Conservation (phyloP, 2,329 filamentous ascomycete genomes). For the Colletotrichum karsti region DNA sequence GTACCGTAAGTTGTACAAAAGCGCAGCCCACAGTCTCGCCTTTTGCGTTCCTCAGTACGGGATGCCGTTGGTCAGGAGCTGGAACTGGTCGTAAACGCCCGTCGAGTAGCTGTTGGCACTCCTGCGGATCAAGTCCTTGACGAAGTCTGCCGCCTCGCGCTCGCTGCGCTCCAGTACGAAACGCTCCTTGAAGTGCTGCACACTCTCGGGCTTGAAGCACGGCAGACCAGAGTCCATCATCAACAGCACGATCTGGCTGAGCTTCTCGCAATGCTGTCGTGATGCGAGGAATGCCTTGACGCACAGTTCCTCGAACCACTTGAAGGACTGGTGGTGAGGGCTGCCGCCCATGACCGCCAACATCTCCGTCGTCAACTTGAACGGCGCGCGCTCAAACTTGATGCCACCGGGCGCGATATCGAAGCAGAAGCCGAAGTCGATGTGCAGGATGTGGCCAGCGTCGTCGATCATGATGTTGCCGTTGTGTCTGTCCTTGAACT, state of each 20-base stretch:
- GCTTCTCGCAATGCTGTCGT: constrained; percentile 85
- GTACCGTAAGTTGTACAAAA: neutral
- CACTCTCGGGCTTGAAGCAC: constrained; percentile 96
- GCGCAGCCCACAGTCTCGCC: neutral
- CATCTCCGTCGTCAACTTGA: constrained; percentile 98
- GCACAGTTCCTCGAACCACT: constrained; percentile 95
- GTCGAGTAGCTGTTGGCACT: constrained; percentile 93
- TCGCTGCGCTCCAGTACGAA: constrained; percentile 94
- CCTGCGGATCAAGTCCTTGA: constrained; percentile 88
- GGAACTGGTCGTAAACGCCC: constrained; percentile 97
- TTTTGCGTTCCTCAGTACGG: constrained; percentile 70
- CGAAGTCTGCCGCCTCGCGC: constrained; percentile 92
- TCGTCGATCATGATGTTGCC: constrained; percentile 99
- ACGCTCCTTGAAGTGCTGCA: constrained; percentile 89
- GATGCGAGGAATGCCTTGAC: constrained; percentile 94
- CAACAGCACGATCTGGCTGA: constrained; percentile 87
- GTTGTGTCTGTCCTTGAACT: constrained; percentile 99
- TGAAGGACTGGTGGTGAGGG: constrained; percentile 86
- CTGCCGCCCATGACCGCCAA: constrained; percentile 97
- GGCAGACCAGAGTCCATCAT: constrained; percentile 97
- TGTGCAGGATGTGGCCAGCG: constrained; percentile 95
- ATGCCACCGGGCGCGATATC: constrained; percentile 97
- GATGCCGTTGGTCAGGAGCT: constrained; percentile 96
- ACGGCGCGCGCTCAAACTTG: constrained; percentile 96
- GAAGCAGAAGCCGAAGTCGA: constrained; percentile 99